These are phyloP conservation scores for Gastrolobium bilobum DNA, from an alignment of 306 rosid species.

Conservation along the genomic window DNA sequence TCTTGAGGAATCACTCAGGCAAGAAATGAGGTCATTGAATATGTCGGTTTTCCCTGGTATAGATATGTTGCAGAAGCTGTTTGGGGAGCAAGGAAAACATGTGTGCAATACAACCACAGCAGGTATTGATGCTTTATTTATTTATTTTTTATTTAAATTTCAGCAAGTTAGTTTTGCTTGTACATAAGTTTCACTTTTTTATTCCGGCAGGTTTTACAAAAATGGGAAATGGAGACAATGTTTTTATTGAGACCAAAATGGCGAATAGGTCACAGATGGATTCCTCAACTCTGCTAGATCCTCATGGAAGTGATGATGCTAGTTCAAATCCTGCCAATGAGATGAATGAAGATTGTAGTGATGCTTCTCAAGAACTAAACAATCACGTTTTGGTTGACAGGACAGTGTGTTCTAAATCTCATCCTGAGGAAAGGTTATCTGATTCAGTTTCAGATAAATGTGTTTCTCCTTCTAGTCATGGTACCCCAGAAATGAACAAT, in stretches of 20 bases:
- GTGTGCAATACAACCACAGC: conserved; percentile 57
- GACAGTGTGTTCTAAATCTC: conserved; percentile 43
- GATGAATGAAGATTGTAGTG: conserved; percentile 51
- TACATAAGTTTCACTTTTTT: conserved; percentile 42
- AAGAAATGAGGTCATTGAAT: conserved; percentile 78
- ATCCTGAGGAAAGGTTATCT: conserved; percentile 50
- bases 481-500: conserved; percentile 34
- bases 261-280: conserved; percentile 52
- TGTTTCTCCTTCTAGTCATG: conserved; percentile 53
- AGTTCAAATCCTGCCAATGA: conserved; percentile 54
- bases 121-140: conserved; percentile 49
- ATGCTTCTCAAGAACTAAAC: conserved; percentile 57
- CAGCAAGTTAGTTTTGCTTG: conserved; percentile 2
- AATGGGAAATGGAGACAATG: conserved; percentile 48
- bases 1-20: conserved; percentile 76
- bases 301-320: conserved; percentile 57
- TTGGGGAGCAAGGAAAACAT: conserved; percentile 57
- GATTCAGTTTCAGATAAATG: conserved; percentile 48
- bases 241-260: conserved; percentile 45
- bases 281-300: conserved; percentile 57
- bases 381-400: conserved; percentile 37
- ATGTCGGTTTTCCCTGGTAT: conserved; percentile 92
- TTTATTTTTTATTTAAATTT: conserved; percentile 28
- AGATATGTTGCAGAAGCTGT: conserved; percentile 90
- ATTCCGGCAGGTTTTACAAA: conserved; percentile 57